phyloP scores from a whole-genome alignment of 2,329 filamentous ascomycete species.

The Colletotrichum liaoningense region DNA sequence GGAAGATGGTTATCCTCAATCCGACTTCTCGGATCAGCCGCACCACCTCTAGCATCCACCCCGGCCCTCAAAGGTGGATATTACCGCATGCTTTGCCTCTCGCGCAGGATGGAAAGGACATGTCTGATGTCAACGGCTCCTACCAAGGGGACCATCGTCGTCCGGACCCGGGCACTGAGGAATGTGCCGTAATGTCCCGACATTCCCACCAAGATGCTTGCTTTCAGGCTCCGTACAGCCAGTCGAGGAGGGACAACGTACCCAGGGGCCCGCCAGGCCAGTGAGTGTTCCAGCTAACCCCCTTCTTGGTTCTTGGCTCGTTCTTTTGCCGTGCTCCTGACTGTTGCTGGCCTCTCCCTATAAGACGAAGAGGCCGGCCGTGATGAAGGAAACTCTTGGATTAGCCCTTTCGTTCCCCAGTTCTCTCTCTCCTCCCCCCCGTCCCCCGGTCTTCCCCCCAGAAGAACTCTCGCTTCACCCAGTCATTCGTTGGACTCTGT shows the following conservation, averaged over 20 bases:
- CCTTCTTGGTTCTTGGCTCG: neutral
- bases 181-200: conserved; percentile 36
- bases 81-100: neutral
- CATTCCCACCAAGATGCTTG: conserved; percentile 34
- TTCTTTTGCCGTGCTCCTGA: neutral
- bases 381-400: neutral
- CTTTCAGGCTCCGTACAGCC: neutral
- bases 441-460: neutral
- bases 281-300: neutral
- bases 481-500: conserved; percentile 20
- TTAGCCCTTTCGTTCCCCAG: neutral
- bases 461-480: conserved; percentile 10
- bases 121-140: conserved; percentile 1
- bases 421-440: neutral
- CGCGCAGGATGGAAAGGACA: neutral
- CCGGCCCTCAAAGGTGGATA: neutral
- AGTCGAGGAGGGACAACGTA: neutral
- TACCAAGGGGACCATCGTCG: conserved; percentile 1
- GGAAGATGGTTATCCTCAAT: neutral
- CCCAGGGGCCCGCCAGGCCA: neutral
- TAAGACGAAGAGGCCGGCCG: conserved; percentile 17
- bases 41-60: neutral
- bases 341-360: neutral
- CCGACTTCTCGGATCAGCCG: neutral
- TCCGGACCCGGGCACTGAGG: conserved; percentile 18